Evolutionary conservation across 2,329 filamentous ascomycete species (phyloP).

Genomic region (Kalaharituber pfeilii): DNA sequence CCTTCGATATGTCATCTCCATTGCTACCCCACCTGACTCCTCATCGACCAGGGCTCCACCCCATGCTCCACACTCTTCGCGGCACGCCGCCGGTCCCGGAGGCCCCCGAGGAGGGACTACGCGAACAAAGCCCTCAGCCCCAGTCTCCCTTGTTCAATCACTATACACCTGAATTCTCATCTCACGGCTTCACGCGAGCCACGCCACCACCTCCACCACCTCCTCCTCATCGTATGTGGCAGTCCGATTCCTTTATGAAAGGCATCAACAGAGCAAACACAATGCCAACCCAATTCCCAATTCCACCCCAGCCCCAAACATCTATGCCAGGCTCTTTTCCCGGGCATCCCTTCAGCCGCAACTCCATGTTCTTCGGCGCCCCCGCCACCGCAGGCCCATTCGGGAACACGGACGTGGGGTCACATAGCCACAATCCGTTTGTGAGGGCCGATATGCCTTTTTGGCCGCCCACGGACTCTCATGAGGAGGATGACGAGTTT

Average conservation of each 20-base stretch:
- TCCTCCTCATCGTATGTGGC: not conserved
- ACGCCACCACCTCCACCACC: not conserved
- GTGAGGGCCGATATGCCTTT: not conserved
- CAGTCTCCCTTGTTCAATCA: not conserved
- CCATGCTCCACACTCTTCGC: not conserved
- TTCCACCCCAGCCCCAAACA: not conserved
- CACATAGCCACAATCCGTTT: not conserved
- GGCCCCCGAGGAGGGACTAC: not conserved
- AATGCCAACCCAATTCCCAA: not conserved
- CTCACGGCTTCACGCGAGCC: not conserved
- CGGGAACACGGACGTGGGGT: not conserved
- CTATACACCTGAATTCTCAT: not conserved
- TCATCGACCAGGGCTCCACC: not conserved
- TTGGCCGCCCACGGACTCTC: not conserved
- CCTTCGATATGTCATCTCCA: not conserved
- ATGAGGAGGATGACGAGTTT: not conserved
- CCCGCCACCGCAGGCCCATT: no score
- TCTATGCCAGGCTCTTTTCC: not conserved
- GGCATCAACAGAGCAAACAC: not conserved
- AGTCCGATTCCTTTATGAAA: not conserved
- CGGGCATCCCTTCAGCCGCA: no score
- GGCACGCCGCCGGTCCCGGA: not conserved
- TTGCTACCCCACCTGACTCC: not conserved
- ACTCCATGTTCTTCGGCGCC: no score
- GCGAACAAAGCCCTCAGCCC: not conserved